Percentiles rank a stretch among this genome's conserved stretches.
Evolutionary conservation across 2,329 filamentous ascomycete species (phyloP).

Genomic region (Penicillium sp.): DNA sequence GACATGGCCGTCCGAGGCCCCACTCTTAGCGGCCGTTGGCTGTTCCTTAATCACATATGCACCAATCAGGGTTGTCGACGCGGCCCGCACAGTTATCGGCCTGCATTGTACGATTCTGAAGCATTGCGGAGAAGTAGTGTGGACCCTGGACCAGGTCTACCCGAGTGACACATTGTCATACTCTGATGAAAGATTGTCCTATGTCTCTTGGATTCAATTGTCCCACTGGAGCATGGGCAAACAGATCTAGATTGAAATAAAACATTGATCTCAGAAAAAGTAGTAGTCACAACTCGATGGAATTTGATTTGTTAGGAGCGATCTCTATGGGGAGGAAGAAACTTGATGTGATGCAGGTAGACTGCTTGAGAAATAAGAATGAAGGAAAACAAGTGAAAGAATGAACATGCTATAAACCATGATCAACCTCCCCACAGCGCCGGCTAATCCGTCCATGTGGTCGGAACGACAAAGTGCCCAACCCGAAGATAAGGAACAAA

Average conservation of each 20-base stretch:
- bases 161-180: neutral
- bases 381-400: neutral
- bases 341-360: conserved; percentile 9
- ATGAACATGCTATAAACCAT: conserved; percentile 8
- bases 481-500: conserved; percentile 3
- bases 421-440: conserved; percentile 17
- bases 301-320: neutral
- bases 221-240: too few relatives aligned
- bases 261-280: neutral
- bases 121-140: neutral
- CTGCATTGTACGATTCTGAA: neutral
- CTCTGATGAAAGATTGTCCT: too few relatives aligned
- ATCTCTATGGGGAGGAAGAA: neutral
- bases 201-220: too few relatives aligned
- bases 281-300: neutral
- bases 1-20: neutral
- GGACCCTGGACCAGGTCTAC: neutral
- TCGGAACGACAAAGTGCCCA: neutral
- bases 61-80: conserved; percentile 12
- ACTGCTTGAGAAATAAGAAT: neutral
- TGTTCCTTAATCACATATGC: conserved; percentile 9
- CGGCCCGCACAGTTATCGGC: neutral
- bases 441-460: conserved; percentile 24
- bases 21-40: conserved; percentile 10
- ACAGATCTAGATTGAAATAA: neutral